Base-by-base conservation (phyloP, 306 rosid genomes). In the Gleditsia sinensis region DNA sequence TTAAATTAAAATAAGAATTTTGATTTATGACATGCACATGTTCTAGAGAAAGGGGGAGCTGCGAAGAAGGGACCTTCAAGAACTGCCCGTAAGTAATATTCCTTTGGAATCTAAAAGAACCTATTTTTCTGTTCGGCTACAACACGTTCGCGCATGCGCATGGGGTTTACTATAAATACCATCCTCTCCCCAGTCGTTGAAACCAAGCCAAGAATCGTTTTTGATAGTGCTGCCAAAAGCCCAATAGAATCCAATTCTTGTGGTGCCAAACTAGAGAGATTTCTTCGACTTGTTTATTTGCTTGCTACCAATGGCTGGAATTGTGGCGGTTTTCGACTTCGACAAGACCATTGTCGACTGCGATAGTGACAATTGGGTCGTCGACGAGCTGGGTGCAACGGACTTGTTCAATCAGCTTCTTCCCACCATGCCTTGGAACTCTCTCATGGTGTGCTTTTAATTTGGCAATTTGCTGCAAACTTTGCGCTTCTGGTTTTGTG, bases 281-380 rank as follows among this genome's bases (percentile, higher is more conserved):
- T 36, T 55, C 1, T 40, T 32, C 32, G 14, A 40, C 9, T 57
- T 6, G 8, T 1, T 1, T 25, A 37, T 46, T 68, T 25, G 1
- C n/a, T 50, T 4, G 34, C 48, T 20, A 27, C 4, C 16, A 36
- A 92, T 92, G 94, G 80, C 86, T 16, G 81, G 75, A 66, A 72
- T 77, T 25, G 72, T 90, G 3, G 87, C 85, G 36, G 86, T 92
- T 62, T 92, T 88, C 16, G 90, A 90, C 75, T 92, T 92, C 14
- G 96, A 92, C 73, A 92, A 90, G 72, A 90, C 98, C 36, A 90
- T 92, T 11, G 69, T 92, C 16, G 92, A 92, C 27, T 79, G 88
- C 23, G 98, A 92, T 8, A 90, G 96, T 61, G 96, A 92, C 76
- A 82, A 88, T 0, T 92, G 94, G 90, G 88, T 88, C 61, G 84